Conservation (phyloP, 306 rosid genomes). For the Potentilla sterilis region DNA sequence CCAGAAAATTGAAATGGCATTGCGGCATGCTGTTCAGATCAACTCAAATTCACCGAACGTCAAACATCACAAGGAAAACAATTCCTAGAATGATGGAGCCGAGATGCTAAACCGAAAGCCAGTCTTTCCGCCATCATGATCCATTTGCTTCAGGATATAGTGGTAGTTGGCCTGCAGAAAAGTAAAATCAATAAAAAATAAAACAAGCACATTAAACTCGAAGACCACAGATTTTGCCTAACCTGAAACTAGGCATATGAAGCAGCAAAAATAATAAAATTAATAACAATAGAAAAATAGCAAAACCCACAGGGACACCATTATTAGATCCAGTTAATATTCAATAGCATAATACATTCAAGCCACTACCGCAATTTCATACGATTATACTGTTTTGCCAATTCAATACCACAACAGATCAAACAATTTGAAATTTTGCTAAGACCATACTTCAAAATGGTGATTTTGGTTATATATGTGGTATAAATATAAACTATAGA, state of each 20-base stretch:
- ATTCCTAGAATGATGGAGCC: constrained; percentile 50
- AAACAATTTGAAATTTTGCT: not conserved
- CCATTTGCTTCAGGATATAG: constrained; percentile 64
- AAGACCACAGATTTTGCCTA: constrained; percentile 6
- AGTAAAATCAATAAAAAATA: constrained; percentile 21
- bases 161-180: constrained; percentile 78
- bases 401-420: not conserved
- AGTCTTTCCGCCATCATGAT: constrained; percentile 72
- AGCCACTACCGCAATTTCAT: not conserved
- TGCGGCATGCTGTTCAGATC: not conserved
- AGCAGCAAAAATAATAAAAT: not conserved
- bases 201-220: constrained; percentile 26
- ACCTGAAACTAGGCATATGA: constrained; percentile 16
- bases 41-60: constrained; percentile 20
- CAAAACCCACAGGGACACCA: not conserved
- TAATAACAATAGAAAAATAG: constrained; percentile 7
- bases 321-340: not conserved
- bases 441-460: not conserved
- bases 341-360: not conserved
- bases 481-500: not conserved
- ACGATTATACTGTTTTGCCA: not conserved
- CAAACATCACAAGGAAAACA: not conserved
- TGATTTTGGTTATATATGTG: not conserved
- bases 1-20: too few species aligned
- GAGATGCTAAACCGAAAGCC: constrained; percentile 97